Evolutionary conservation across 164 flowering plant species (phyloP), one percentile per base, ranked within the genome.

Genomic region (Vitis riparia): DNA sequence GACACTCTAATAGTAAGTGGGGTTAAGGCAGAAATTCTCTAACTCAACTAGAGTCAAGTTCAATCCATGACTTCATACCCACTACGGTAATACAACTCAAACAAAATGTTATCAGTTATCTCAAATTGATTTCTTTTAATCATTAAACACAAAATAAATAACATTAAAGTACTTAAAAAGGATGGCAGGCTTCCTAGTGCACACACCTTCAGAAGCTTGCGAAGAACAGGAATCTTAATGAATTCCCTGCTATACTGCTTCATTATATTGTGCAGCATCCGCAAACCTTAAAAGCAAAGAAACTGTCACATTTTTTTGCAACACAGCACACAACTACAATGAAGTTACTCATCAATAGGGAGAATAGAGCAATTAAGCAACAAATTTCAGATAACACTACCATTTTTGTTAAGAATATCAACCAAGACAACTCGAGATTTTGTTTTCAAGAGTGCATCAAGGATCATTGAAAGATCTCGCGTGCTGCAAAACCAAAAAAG

Each of bases 391-490:
- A 44, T 19, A 57, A 73, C 16, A 29, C 58, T 83, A 90, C 99
- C 99, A 84, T 95, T 93, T 79, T 95, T 95, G 83, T 83, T 88
- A 29, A 93, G 80, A 68, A 95, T 86, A 72, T 95, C 99, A 71
- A 60, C 73, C 84, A 95, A 81, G 76, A 95, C 98, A 30, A 67
- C 74, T 65, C 92, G 76, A 14, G 97, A 90, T 79, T 84, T 91
- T 62, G 99, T 95, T 82, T 93, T 91, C 81, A 93, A 69, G 60
- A 95, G 83, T 27, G 98, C 99, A 84, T 91, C 99, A 79, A 95
- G 97, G 68, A 95, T 87, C 89, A 95, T 90, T 52, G 99, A 95
- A 73, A 95, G 91, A 74, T 91, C 97, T 76, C 98, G 84, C 63
- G 88, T 89, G 78, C 99, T 95, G 91, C 77, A 79, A 70, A 66